A percentile compares a stretch with the other conserved stretches of the same genome.
These are phyloP conservation scores for Evansstolkia leycettana DNA, from an alignment of 495 filamentous ascomycete species.

Conservation along the genomic window DNA sequence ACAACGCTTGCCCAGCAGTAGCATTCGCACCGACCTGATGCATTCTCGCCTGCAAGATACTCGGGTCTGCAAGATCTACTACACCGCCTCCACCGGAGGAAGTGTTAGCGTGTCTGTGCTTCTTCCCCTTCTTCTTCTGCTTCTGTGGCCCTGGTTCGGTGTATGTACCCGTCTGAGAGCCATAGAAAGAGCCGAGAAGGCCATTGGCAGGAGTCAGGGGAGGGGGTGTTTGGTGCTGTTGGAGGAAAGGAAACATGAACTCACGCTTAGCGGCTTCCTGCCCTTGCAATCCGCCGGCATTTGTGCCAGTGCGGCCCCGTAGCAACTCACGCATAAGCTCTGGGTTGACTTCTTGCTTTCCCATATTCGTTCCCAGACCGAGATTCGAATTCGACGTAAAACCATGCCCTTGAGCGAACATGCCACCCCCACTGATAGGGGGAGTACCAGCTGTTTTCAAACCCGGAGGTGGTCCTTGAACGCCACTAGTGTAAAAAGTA, in stretches of 20 bases:
- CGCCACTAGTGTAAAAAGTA: conserved; percentile 42
- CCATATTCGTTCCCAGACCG: conserved; percentile 50
- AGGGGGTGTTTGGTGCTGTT: conserved; percentile 74
- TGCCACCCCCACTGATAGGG: conserved; percentile 63
- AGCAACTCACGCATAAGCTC: conserved; percentile 74
- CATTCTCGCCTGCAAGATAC: conserved; percentile 96
- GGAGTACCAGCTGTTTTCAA: conserved; percentile 90
- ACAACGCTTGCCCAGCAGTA: conserved; percentile 69
- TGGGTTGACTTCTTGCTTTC: conserved; percentile 59
- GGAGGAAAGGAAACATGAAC: conserved; percentile 74
- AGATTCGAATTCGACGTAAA: conserved; percentile 58
- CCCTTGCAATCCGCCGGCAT: conserved; percentile 45
- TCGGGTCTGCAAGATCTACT: conserved; percentile 99
- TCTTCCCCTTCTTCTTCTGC: conserved; percentile 99
- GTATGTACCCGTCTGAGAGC: conserved; percentile 67
- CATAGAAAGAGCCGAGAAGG: conserved; percentile 83
- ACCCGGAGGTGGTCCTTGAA: conserved; percentile 88
- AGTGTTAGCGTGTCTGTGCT: conserved; percentile 99
- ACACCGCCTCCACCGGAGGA: conserved; percentile 96
- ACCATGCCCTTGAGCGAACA: conserved; percentile 66
- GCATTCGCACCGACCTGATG: conserved; percentile 65
- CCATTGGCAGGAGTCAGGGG: conserved; percentile 80
- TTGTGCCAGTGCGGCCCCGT: conserved; percentile 43
- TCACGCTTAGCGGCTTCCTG: conserved; percentile 92
- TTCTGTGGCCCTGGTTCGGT: conserved; percentile 77